Conservation (phyloP, 371 early-diverging fungal genomes). For the Smittium culicis region DNA sequence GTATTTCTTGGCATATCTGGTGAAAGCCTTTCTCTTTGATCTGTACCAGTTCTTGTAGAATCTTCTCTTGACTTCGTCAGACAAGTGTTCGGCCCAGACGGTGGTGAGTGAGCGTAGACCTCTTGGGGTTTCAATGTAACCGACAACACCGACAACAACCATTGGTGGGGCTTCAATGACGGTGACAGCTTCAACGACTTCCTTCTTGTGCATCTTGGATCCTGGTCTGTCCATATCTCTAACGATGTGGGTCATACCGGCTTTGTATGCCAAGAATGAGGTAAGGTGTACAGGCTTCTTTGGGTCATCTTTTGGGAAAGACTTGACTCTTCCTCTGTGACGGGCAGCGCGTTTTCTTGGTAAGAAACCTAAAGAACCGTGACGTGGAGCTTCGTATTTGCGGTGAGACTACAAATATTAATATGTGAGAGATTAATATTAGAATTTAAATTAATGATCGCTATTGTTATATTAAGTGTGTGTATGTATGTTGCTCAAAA, state of each 20-base stretch:
- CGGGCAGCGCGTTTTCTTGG: conserved; percentile 95
- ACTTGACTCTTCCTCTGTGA: conserved; percentile 93
- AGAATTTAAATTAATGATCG: no score
- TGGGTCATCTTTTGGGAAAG: conserved; percentile 97
- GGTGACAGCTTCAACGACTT: conserved; percentile 99
- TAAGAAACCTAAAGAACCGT: conserved; percentile 97
- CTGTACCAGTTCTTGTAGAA: conserved; percentile 99
- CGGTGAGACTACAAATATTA: conserved; percentile 48
- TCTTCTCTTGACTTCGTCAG: conserved; percentile 94
- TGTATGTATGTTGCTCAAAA: no score
- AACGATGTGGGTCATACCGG: conserved; percentile 99
- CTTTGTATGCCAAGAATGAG: conserved; percentile 99
- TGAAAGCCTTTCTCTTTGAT: conserved; percentile 98
- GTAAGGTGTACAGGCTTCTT: conserved; percentile 95
- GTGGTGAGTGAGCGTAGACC: conserved; percentile 96
- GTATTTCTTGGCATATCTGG: conserved; percentile 96
- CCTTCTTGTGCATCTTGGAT: conserved; percentile 99
- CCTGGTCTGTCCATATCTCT: conserved; percentile 96
- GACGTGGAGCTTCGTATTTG: conserved; percentile 88
- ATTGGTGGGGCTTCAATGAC: conserved; percentile 98
- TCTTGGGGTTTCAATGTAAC: conserved; percentile 97
- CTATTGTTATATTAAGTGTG: no score
- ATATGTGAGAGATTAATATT: no score
- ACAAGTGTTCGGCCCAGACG: conserved; percentile 98
- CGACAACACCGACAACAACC: conserved; percentile 98